Evolutionary conservation across 148 eudicot genomes (phyloP), one percentile per base, ranked within the genome.

Genomic region (Persicaria tinctoria): DNA sequence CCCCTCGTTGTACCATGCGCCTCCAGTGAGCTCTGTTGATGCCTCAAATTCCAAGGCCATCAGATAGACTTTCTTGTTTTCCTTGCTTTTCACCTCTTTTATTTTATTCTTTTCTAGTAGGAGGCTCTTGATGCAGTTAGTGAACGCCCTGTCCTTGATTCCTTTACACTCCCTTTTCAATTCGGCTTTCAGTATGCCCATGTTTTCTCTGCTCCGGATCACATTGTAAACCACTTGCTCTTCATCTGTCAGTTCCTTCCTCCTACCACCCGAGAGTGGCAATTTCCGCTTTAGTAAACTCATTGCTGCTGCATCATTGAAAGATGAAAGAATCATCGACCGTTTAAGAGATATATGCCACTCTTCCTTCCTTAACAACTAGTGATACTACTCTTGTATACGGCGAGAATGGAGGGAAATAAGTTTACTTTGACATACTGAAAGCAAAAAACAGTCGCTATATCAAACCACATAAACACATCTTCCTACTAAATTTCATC

Each of bases 1-100:
- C 50, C 97, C 97, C 5, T 84, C 86, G 0, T 68, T 78, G 78
- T 92, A 95, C 93, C 94, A 95, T n/a, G 76, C 83, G 45, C 94
- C 97, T 12, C 99, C 97, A 4, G 89, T 87, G 10, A 92, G 47
- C 54, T 86, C 92, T 48, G 70, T 79, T 0, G 99, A 87, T 8
- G 97, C 90, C 74, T 88, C 85, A 70, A 89, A 86, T 76, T 95
- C 97, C 0, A 11, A 55, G 10, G 87, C 96, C 86, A 95, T 82
- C 57, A 77, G 86, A 55, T 78, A 88, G 54, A 84, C 86, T 76
- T 75, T 89, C 47, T 82, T 87, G 77, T 74, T 74, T 5, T 11
- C 17, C 74, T 87, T 76, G 56, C 84, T 84, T 10, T 80, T 70
- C 2, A 90, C 93, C 77, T 92, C 91, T 81, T 95, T 95, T 45